These are phyloP conservation scores for Microdochium paspali DNA, from an alignment of 2,329 filamentous ascomycete species.

Conservation along the genomic window DNA sequence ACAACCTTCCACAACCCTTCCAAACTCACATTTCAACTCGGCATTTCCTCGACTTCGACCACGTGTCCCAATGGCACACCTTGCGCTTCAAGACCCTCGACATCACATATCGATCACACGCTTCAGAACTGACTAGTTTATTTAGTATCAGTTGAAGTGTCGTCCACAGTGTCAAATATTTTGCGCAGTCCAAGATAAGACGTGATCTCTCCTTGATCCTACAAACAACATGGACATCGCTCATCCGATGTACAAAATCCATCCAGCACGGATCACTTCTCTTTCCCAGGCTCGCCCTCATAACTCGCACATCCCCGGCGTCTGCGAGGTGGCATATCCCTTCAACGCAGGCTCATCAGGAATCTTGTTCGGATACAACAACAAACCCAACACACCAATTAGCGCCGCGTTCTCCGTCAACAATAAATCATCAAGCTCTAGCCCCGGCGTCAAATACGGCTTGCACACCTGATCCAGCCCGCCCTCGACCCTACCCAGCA, in stretches of 20 bases:
- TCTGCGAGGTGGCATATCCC: not conserved
- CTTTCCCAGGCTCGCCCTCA: no score
- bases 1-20: not conserved
- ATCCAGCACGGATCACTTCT: no score
- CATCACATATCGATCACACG: no score
- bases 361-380: constrained; percentile 1
- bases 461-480: constrained; percentile 25
- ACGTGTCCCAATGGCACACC: not conserved
- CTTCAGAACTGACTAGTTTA: no score
- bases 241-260: no score
- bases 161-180: no score
- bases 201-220: no score
- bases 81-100: not conserved
- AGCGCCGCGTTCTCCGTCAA: constrained; percentile 30
- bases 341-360: not conserved
- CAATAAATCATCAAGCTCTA: constrained; percentile 33
- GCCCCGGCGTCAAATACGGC: constrained; percentile 22
- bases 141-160: no score
- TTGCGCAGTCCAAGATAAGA: no score
- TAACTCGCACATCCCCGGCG: no score
- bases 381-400: constrained; percentile 16
- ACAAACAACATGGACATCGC: no score
- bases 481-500: constrained; percentile 24
- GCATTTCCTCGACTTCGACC: not conserved
- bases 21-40: not conserved